Evolutionary conservation across 768 basidiomycete species (phyloP), one percentile per base, ranked within the genome.

Genomic region (Postia placenta): DNA sequence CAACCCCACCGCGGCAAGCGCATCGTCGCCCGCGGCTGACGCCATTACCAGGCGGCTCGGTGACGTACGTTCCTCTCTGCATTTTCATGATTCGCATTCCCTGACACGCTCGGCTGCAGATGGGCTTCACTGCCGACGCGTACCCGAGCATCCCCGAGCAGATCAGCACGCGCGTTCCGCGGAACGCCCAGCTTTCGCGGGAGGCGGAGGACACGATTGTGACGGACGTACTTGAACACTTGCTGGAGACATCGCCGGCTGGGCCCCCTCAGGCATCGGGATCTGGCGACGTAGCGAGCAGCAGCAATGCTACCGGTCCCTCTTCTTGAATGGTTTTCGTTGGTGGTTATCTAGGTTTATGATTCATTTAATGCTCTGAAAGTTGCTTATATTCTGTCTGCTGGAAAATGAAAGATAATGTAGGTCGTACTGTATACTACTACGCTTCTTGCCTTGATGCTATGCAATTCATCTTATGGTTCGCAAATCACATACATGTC

Each of bases 71-170:
- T n/a, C 11, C 42, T 27, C n/a, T 24, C 44, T 44, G 22, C 20
- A 23, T 47, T 2, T 36, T 22, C 17, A 27, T 5, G 28, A 43
- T 35, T 28, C 19, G 28, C 27, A 17, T 40, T 47, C 54, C 45
- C 46, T 39, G 20, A 9, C 20, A 14, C 24, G 42, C 30, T 35
- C 26, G 41, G 26, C 19, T 35, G 2, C 48, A 87, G 85, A 87
- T 87, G 85, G 85, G 85, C n/a, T 86, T 87, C 55, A 80, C 78
- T 11, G 72, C 80, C 48, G 67, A 67, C 41, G 70, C 73, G 15
- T 73, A 82, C 62, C 80, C 83, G 30, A 69, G 73, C 60, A 74
- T 87, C 54, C 72, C 69, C 59, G 64, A 69, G 15, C 73, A 76
- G 55, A 54, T 86, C 22, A 50, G 39, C 37, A 36, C 51, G 9